A percentile compares a stretch with the other conserved stretches of the same genome.
Conservation (phyloP, 106 monocot genomes). For the Dioscorea alata region DNA sequence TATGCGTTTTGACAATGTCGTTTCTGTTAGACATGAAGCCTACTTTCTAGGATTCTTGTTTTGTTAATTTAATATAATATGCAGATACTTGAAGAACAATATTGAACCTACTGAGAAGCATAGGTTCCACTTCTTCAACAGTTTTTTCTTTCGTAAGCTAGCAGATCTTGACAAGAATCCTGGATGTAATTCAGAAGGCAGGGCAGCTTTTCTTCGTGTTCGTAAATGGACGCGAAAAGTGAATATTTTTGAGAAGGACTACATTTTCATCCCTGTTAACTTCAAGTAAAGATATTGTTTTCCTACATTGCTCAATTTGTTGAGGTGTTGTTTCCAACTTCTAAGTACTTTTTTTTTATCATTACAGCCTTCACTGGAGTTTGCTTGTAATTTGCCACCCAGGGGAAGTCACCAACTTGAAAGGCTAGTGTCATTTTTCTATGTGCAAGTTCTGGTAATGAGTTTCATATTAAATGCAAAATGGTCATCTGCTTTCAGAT, state of each 20-base stretch:
- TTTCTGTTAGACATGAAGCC: too few species aligned
- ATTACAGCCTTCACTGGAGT: slow-evolving; percentile 92
- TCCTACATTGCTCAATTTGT: neutral
- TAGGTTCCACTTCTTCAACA: slow-evolving; percentile 93
- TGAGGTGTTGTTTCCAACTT: neutral
- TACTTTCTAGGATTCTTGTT: neutral
- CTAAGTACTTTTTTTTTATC: neutral
- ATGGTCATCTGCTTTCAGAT: slow-evolving; percentile 29
- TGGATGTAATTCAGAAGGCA: slow-evolving; percentile 63
- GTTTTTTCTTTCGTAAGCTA: slow-evolving; percentile 97
- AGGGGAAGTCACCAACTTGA: slow-evolving; percentile 50
- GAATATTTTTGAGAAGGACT: slow-evolving; percentile 90
- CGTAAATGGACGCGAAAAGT: slow-evolving; percentile 98
- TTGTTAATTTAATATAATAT: slow-evolving; percentile 17
- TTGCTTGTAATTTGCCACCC: slow-evolving; percentile 93
- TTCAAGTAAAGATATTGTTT: slow-evolving; percentile 58
- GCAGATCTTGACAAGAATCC: slow-evolving; percentile 87
- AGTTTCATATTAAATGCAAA: too few species aligned
- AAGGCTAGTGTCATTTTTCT: slow-evolving; percentile 35
- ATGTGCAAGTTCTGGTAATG: too few species aligned
- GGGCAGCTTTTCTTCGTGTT: slow-evolving; percentile 87
- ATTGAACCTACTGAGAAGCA: slow-evolving; percentile 44
- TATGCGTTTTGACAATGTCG: too few species aligned
- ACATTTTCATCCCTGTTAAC: slow-evolving; percentile 92
- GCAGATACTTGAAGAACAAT: slow-evolving; percentile 72